Evolutionary conservation across 2,329 filamentous ascomycete genomes (phyloP).

Genomic region (Aspergillus oerlinghausenensis): DNA sequence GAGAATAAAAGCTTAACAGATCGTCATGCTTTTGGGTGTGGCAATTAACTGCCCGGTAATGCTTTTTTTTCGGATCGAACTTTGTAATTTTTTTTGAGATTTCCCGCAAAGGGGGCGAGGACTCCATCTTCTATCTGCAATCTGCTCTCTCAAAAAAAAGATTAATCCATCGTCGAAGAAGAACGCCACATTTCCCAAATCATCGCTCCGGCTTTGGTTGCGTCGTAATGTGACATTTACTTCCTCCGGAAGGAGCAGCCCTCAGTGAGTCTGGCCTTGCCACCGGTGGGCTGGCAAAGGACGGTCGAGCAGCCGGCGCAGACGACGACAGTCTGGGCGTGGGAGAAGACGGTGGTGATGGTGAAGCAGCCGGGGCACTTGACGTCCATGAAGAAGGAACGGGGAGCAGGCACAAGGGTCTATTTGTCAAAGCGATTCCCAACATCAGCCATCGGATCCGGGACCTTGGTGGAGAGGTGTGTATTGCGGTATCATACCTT

Average conservation of each 20-base stretch:
- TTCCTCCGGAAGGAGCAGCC: conserved; percentile 99
- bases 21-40: conserved; percentile 30
- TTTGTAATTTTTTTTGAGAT: conserved; percentile 48
- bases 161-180: conserved; percentile 26
- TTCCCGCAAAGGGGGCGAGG: conserved; percentile 20
- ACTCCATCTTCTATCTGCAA: conserved; percentile 40
- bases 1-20: conserved; percentile 49
- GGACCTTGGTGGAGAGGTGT: not conserved
- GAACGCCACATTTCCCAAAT: conserved; percentile 35
- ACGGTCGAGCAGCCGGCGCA: conserved; percentile 99
- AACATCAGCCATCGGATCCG: conserved; percentile 6
- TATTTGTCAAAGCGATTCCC: conserved; percentile 34
- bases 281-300: conserved; percentile 98
- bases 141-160: conserved; percentile 17
- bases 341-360: conserved; percentile 99
- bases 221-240: conserved; percentile 54
- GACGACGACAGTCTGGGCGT: conserved; percentile 99
- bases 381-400: conserved; percentile 99
- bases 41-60: conserved; percentile 43
- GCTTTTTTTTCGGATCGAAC: conserved; percentile 48
- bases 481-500: conserved; percentile 64
- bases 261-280: conserved; percentile 98
- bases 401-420: conserved; percentile 91
- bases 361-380: conserved; percentile 99
- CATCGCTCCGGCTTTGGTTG: conserved; percentile 23